A percentile compares a stretch with the other conserved stretches of the same genome.
These are phyloP conservation scores for Colletotrichum ledebouriae DNA, from an alignment of 2,329 filamentous ascomycete species.

Conservation along the genomic window DNA sequence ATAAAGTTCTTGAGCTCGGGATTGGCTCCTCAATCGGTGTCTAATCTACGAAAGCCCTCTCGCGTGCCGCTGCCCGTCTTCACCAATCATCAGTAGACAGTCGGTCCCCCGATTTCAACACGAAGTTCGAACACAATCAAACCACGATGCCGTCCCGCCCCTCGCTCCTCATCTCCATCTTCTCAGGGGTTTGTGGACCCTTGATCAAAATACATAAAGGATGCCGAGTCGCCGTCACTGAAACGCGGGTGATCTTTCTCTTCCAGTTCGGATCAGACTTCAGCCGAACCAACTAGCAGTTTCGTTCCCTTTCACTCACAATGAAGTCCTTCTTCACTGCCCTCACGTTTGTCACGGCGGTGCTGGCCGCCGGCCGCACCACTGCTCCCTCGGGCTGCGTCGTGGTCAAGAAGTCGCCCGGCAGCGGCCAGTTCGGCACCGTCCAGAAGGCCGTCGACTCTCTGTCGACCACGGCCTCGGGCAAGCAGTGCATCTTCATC, in stretches of 20 bases:
- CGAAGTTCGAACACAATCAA: background rate
- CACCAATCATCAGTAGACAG: conserved; percentile 27
- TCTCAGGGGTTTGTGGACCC: background rate
- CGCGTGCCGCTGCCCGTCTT: conserved; percentile 15
- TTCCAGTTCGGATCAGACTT: conserved; percentile 14
- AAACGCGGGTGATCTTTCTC: background rate
- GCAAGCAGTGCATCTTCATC: conserved; percentile 73
- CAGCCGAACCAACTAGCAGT: conserved; percentile 9
- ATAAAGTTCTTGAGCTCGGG: conserved; percentile 17
- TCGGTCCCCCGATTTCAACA: background rate
- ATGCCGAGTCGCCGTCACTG: conserved; percentile 1
- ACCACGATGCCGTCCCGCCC: background rate
- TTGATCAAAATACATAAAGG: conserved; percentile 21
- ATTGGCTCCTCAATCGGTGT: conserved; percentile 27
- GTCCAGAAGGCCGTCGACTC: conserved; percentile 69
- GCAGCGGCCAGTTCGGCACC: conserved; percentile 45
- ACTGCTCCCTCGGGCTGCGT: conserved; percentile 49
- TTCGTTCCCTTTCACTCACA: background rate
- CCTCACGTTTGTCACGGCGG: conserved; percentile 30
- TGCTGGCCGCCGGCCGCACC: conserved; percentile 47
- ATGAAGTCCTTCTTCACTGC: conserved; percentile 37
- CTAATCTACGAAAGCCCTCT: conserved; percentile 22
- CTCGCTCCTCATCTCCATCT: background rate
- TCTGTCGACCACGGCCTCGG: conserved; percentile 64
- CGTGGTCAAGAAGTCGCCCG: conserved; percentile 48